A percentile compares a stretch with the other conserved stretches of the same genome.
Evolutionary conservation across 495 filamentous ascomycete genomes (phyloP).

Genomic region (Parathielavia appendiculata): DNA sequence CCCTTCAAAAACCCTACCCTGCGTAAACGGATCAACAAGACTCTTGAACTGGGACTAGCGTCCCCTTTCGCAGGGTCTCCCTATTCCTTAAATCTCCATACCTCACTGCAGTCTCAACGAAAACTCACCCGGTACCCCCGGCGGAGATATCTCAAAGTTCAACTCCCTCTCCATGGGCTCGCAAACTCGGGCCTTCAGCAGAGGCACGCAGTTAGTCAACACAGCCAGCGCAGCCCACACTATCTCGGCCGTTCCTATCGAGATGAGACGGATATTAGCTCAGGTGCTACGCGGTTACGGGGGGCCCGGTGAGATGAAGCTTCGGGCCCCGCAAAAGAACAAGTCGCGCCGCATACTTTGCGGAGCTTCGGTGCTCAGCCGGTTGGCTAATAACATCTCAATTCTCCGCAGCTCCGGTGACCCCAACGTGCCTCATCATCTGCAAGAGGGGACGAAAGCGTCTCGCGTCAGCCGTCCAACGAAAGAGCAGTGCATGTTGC

Average conservation of each 20-base stretch:
- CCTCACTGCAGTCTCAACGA: too few relatives aligned
- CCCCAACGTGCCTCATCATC: background rate
- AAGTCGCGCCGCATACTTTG: background rate
- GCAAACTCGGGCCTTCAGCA: too few relatives aligned
- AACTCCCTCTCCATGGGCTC: too few relatives aligned
- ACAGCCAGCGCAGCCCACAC: background rate
- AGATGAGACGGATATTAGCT: conserved; percentile 6
- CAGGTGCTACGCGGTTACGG: background rate
- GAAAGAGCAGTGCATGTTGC: too few relatives aligned
- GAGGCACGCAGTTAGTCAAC: too few relatives aligned
- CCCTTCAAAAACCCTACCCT: too few relatives aligned
- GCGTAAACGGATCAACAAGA: background rate
- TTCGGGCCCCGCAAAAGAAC: background rate
- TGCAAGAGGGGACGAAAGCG: background rate
- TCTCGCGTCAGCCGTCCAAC: too few relatives aligned
- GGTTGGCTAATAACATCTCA: conserved; percentile 4
- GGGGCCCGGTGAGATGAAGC: background rate
- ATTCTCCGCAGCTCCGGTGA: background rate
- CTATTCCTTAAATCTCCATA: background rate
- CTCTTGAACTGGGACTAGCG: background rate
- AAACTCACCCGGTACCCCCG: too few relatives aligned
- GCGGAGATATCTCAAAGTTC: too few relatives aligned
- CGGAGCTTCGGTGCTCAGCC: conserved; percentile 3
- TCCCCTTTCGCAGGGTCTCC: background rate
- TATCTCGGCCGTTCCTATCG: background rate